These are phyloP conservation scores for Suillus placidus DNA, from an alignment of 768 basidiomycete species.

Conservation along the genomic window DNA sequence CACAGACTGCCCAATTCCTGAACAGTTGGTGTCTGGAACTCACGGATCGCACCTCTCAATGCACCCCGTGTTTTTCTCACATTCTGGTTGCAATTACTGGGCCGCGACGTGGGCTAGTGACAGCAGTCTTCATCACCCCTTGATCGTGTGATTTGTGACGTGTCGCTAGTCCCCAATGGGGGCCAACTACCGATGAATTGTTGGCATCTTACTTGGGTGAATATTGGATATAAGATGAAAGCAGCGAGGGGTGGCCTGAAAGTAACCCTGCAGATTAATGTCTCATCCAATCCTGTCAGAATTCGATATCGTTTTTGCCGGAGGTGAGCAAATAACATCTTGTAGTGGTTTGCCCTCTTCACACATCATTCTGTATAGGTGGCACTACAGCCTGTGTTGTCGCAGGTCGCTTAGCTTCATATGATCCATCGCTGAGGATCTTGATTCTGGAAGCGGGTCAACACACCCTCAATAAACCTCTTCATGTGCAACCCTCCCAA, in stretches of 20 bases:
- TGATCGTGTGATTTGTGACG: too few relatives aligned
- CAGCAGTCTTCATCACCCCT: too few relatives aligned
- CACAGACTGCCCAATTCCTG: too few relatives aligned
- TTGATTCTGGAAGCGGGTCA: constrained; percentile 33
- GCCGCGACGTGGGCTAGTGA: too few relatives aligned
- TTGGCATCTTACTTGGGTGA: background rate
- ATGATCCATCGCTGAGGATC: constrained; percentile 28
- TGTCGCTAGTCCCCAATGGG: too few relatives aligned
- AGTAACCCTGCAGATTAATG: background rate
- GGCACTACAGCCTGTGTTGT: constrained; percentile 39
- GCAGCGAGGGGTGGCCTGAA: background rate
- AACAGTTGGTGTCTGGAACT: too few relatives aligned
- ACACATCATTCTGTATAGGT: constrained; percentile 21
- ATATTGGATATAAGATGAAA: background rate
- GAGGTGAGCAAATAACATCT: constrained; percentile 43
- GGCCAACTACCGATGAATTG: too few relatives aligned
- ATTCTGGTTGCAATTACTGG: too few relatives aligned
- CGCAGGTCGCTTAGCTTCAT: constrained; percentile 30
- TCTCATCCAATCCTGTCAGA: constrained; percentile 10
- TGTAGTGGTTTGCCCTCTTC: background rate
- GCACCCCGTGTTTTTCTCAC: too few relatives aligned
- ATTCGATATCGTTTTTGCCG: constrained; percentile 61
- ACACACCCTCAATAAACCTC: constrained; percentile 21
- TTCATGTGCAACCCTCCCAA: constrained; percentile 25
- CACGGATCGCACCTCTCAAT: too few relatives aligned